A percentile compares a stretch with the other conserved stretches of the same genome.
phyloP scores from a whole-genome alignment of 2,329 filamentous ascomycete species.

The Aureobasidium vineae region DNA sequence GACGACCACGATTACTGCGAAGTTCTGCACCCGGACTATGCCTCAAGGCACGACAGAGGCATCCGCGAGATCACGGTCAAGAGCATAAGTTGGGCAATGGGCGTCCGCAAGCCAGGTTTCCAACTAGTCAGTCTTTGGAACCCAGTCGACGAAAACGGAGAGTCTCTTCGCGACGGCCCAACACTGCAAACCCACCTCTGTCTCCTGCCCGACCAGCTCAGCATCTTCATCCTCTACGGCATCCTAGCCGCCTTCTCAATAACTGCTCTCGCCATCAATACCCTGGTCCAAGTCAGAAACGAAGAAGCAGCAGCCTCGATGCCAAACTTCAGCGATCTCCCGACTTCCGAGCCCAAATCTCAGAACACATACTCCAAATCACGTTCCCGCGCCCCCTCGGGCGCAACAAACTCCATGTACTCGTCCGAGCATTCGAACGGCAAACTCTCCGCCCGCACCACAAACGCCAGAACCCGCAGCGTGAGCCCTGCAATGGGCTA shows the following conservation, averaged over 20 bases:
- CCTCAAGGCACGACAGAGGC: conserved; percentile 54
- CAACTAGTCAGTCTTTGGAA: conserved; percentile 90
- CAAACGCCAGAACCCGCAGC: conserved; percentile 40
- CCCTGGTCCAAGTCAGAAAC: conserved; percentile 38
- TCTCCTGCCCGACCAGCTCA: conserved; percentile 82
- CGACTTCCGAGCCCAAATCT: conserved; percentile 32
- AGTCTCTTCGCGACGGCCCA: conserved; percentile 33
- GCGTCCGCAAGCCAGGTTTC: conserved; percentile 82
- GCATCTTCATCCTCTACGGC: conserved; percentile 77
- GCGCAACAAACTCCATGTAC: conserved; percentile 35
- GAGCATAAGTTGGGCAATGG: conserved; percentile 94
- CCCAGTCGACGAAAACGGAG: conserved; percentile 62
- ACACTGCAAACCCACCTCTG: conserved; percentile 90
- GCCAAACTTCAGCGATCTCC: conserved; percentile 35
- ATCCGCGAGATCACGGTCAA: conserved; percentile 88
- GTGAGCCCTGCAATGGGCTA: conserved; percentile 41
- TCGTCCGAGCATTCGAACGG: conserved; percentile 32
- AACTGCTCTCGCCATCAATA: conserved; percentile 47
- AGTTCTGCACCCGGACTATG: conserved; percentile 68
- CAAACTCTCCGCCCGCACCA: conserved; percentile 35
- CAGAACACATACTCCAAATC: conserved; percentile 25
- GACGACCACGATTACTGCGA: conserved; percentile 99
- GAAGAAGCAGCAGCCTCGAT: conserved; percentile 26
- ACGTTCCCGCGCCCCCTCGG: conserved; percentile 27
- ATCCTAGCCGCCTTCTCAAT: conserved; percentile 59